Base-by-base conservation (phyloP, 352 stramenopile species). In the Peronospora tabacina region DNA sequence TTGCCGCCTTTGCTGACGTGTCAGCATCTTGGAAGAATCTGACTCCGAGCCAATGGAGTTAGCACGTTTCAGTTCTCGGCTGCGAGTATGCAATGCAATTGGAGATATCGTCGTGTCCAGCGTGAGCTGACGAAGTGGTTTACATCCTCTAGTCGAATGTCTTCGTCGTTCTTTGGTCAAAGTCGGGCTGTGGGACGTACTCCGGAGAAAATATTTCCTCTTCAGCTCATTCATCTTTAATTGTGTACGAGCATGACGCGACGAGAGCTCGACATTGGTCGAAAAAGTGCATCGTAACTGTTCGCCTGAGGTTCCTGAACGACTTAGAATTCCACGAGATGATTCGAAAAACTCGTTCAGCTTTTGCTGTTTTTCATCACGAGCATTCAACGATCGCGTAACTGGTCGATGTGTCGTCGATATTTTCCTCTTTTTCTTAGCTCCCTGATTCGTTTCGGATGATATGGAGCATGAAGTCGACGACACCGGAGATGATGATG, bases 321-420 rank as follows among this genome's bases (percentile, higher is more conserved):
- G 62, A 44, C 40, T 61, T 9, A 53, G 57, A 17, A 40, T 57
- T 0, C 58, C 22, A 16, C 58, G 44, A 11, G 52, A 53, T 0
- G 57, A 44, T 1, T 46, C 39, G 20, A 82, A 75, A 57, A 72
- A 82, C 11, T 15, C 34, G 44, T 82, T 65, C 34, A 82, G 36
- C 5, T 66, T 72, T 33, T 69, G 65, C 46, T 82, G 70, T 12
- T 71, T 77, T 17, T 53, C 49, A 49, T 67, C 49, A 13, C 46
- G 32, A 44, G 38, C 28, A 17, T 55, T 61, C 13, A 46, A 55
- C 4, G 62, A 67, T 24, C 62, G 54, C 8, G 61, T 72, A n/a
- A 63, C 19, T 0, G 53, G 58, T 42, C 52, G 54, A n/a, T 66
- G 57, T 6, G 26, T 50, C n/a, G 42, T 9, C 26, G 34, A 24